A percentile compares a stretch with the other conserved stretches of the same genome.
These are phyloP conservation scores for Epicoccum sorghinum DNA, from an alignment of 2,329 filamentous ascomycete species.

Conservation along the genomic window DNA sequence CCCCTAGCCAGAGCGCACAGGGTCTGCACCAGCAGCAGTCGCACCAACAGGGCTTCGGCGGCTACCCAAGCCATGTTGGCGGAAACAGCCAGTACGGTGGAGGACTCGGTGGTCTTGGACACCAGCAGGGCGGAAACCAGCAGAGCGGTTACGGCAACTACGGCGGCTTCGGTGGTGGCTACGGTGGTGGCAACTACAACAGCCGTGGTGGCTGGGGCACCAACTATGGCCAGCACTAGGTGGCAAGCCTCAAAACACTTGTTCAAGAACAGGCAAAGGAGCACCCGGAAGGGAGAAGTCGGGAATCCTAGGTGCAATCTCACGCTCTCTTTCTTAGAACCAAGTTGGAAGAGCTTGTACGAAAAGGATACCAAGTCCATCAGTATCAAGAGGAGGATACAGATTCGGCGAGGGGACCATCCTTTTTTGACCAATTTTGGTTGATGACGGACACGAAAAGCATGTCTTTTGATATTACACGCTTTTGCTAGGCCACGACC, in stretches of 20 bases:
- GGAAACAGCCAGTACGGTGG: conserved; percentile 59
- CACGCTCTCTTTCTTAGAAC: conserved; percentile 3
- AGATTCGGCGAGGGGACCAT: conserved; percentile 33
- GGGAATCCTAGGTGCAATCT: not conserved
- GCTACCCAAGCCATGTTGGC: conserved; percentile 59
- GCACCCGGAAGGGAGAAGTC: not conserved
- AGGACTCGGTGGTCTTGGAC: conserved; percentile 59
- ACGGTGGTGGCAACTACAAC: conserved; percentile 48
- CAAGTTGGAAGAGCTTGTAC: conserved; percentile 9
- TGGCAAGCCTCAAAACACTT: conserved; percentile 1
- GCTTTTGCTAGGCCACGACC: conserved; percentile 31
- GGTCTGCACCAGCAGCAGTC: conserved; percentile 61
- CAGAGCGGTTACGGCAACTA: conserved; percentile 51
- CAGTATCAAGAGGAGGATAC: conserved; percentile 18
- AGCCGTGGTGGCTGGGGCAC: conserved; percentile 57
- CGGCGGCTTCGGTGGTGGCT: conserved; percentile 49
- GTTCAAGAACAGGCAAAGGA: conserved; percentile 6
- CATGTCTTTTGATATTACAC: conserved; percentile 29
- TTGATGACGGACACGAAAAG: conserved; percentile 34
- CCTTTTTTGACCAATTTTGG: conserved; percentile 22
- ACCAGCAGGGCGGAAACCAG: conserved; percentile 56
- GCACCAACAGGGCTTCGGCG: conserved; percentile 63
- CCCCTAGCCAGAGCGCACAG: conserved; percentile 59
- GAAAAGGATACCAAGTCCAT: conserved; percentile 35
- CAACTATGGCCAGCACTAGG: conserved; percentile 53